Percentiles rank a stretch among this genome's conserved stretches.
Evolutionary conservation across 345 rosid species (phyloP).

Genomic region (Toxicodendron radicans): DNA sequence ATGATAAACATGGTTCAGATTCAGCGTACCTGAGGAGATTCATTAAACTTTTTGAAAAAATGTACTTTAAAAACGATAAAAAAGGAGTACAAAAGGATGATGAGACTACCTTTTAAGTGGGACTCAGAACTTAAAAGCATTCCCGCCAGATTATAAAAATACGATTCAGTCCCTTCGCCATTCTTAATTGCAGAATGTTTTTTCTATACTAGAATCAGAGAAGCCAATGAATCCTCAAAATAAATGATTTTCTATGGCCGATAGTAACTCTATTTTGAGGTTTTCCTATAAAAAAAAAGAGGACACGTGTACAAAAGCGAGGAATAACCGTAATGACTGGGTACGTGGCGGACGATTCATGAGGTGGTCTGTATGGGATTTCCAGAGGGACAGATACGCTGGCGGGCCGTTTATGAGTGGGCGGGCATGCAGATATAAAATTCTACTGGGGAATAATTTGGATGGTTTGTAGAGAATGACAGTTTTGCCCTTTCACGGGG

Average conservation of each 20-base stretch:
- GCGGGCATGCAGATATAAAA: not conserved
- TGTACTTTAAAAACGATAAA: not conserved
- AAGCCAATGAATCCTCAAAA: not conserved
- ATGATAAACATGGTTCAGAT: not conserved
- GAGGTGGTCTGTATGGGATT: not conserved
- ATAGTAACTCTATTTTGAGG: not conserved
- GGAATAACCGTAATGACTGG: not conserved
- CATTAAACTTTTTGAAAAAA: not conserved
- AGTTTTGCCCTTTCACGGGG: not conserved
- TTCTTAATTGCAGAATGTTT: not conserved
- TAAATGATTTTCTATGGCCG: not conserved
- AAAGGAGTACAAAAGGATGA: not conserved
- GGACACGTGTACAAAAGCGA: not conserved
- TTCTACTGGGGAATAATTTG: not conserved
- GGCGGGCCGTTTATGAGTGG: not conserved
- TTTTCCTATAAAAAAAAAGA: not conserved
- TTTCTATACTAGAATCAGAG: not conserved
- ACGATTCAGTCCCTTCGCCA: conserved; percentile 7
- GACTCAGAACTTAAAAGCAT: conserved; percentile 5
- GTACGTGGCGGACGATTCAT: not conserved
- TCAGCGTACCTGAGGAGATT: not conserved
- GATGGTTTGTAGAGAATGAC: not conserved
- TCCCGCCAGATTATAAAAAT: conserved; percentile 6
- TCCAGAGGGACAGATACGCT: not conserved
- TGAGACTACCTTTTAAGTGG: not conserved